Percentiles rank a stretch among this genome's conserved stretches.
Evolutionary conservation across 768 basidiomycete species (phyloP).

Genomic region (Pholiota molesta): DNA sequence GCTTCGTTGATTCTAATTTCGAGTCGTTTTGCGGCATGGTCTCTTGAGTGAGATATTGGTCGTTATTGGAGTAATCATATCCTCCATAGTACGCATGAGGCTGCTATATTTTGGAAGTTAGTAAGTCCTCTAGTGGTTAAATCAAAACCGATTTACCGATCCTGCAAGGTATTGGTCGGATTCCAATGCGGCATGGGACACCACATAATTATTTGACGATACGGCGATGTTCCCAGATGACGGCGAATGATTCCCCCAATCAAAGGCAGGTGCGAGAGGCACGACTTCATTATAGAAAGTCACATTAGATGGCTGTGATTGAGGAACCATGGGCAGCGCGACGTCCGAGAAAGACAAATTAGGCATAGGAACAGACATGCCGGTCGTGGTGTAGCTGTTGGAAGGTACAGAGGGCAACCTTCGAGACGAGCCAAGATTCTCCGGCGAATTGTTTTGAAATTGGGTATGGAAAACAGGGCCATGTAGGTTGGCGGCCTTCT

Average conservation of each 20-base stretch:
- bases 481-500: background rate
- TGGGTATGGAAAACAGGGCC: background rate
- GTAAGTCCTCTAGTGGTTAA: background rate
- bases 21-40: background rate
- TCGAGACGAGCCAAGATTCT: background rate
- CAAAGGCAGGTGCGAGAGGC: constrained; percentile 17
- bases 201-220: background rate
- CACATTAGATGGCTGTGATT: background rate
- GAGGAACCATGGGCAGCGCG: background rate
- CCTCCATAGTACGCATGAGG: too few species aligned
- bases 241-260: constrained; percentile 14
- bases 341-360: background rate
- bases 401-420: background rate
- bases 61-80: too few species aligned
- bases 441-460: background rate
- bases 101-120: too few species aligned
- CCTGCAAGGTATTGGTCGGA: background rate
- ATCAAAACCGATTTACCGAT: background rate
- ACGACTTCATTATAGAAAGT: background rate
- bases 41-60: background rate
- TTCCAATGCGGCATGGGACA: background rate
- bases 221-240: background rate
- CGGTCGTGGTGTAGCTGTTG: background rate
- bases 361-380: background rate
- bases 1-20: background rate